phyloP scores from a whole-genome alignment of 306 rosid genomes.

The Cicer judaicum region DNA sequence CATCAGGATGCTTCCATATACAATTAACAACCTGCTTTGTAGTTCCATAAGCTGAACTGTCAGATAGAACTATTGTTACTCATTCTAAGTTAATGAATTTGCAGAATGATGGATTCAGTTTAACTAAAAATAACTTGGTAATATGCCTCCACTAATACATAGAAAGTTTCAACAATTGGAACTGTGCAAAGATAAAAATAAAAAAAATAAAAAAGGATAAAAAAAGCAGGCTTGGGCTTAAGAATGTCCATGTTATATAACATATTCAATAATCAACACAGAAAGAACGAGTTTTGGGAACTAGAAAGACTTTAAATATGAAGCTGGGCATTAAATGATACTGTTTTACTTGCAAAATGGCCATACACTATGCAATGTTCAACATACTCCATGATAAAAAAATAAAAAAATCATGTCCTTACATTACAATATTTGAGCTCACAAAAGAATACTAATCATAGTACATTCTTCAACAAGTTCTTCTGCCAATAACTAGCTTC shows the following conservation, averaged over 20 bases:
- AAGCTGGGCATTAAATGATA: conserved; percentile 4
- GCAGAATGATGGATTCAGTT: conserved; percentile 25
- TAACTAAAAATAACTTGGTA: background rate
- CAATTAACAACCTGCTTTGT: conserved; percentile 71
- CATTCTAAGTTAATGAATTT: conserved; percentile 2
- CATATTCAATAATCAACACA: conserved; percentile 12
- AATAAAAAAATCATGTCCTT: background rate
- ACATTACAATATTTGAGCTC: conserved; percentile 8
- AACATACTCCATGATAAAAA: conserved; percentile 20
- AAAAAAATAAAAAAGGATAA: background rate
- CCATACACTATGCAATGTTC: background rate
- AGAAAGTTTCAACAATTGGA: background rate
- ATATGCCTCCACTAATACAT: conserved; percentile 20
- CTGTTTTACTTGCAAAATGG: background rate
- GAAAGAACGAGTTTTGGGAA: conserved; percentile 3
- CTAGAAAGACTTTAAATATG: conserved; percentile 1
- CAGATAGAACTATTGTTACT: conserved; percentile 33
- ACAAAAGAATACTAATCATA: background rate
- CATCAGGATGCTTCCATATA: conserved; percentile 86
- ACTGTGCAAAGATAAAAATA: background rate
- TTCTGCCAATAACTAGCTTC: conserved; percentile 10
- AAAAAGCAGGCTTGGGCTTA: conserved; percentile 16
- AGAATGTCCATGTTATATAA: background rate
- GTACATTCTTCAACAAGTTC: conserved; percentile 10
- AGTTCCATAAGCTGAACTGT: conserved; percentile 27